These are phyloP conservation scores for Dryas alaskensis DNA, from an alignment of 306 rosid genomes.

Conservation along the genomic window DNA sequence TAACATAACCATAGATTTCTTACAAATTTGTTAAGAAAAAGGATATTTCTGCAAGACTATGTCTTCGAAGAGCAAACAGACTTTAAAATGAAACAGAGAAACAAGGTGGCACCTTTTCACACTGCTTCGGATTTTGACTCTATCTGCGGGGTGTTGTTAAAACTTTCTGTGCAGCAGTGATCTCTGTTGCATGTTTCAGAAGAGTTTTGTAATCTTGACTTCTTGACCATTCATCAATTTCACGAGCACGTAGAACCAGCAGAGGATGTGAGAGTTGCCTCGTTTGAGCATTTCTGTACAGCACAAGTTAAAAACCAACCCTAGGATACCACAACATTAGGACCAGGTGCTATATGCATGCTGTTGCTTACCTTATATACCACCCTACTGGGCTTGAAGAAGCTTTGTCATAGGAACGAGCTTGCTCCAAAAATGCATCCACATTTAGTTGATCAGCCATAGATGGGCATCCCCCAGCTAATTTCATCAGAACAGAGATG, in stretches of 20 bases:
- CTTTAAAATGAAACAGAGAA: neutral
- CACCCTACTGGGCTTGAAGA: slow-evolving; percentile 94
- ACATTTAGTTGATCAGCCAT: slow-evolving; percentile 92
- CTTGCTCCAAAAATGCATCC: slow-evolving; percentile 95
- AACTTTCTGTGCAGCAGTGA: slow-evolving; percentile 21
- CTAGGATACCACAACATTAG: slow-evolving; percentile 6
- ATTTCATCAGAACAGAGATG: slow-evolving; percentile 95
- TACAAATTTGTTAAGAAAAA: neutral
- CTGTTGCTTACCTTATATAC: slow-evolving; percentile 71
- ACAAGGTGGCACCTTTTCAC: slow-evolving; percentile 7
- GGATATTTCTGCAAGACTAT: neutral
- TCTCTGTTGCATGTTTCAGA: slow-evolving; percentile 52
- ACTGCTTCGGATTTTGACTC: slow-evolving; percentile 19
- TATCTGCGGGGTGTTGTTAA: slow-evolving; percentile 24
- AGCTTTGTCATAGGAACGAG: slow-evolving; percentile 95
- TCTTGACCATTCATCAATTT: slow-evolving; percentile 94
- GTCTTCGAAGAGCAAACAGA: neutral
- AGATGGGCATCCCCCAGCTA: slow-evolving; percentile 97
- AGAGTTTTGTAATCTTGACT: slow-evolving; percentile 58
- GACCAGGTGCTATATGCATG: neutral
- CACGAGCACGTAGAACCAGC: slow-evolving; percentile 92
- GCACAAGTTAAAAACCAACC: slow-evolving; percentile 23
- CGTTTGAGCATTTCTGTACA: slow-evolving; percentile 85
- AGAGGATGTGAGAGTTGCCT: slow-evolving; percentile 92
- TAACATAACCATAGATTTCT: neutral